phyloP scores from a whole-genome alignment of 208 protist genomes.

The Angomonas ambiguus region DNA sequence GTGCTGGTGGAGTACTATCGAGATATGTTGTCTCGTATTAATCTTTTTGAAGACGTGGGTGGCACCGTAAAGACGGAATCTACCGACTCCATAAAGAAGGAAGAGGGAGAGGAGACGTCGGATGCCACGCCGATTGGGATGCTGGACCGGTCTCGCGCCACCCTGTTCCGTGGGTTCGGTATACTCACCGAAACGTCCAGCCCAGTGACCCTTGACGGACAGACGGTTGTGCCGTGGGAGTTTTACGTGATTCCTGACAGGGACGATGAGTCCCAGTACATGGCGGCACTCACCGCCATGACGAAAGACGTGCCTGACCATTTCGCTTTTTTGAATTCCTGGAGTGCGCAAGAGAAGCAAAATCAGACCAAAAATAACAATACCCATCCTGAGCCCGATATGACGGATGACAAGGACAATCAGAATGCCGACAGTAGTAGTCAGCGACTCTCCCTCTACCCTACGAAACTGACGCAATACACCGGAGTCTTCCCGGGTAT shows the following conservation, averaged over 20 bases:
- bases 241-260: conserved; percentile 67
- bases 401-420: neutral
- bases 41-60: conserved; percentile 21
- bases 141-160: neutral
- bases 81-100: conserved; percentile 11
- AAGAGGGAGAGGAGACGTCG: neutral
- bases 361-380: neutral
- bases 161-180: conserved; percentile 43
- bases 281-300: conserved; percentile 43
- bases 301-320: conserved; percentile 16
- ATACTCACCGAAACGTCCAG: conserved; percentile 75
- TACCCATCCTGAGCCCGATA: neutral
- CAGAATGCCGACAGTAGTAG: conserved; percentile 1
- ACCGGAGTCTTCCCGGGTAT: conserved; percentile 82
- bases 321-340: conserved; percentile 9
- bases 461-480: conserved; percentile 43
- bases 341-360: neutral
- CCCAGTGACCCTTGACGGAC: conserved; percentile 21
- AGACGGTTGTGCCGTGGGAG: conserved; percentile 70
- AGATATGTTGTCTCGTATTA: conserved; percentile 57
- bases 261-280: conserved; percentile 56
- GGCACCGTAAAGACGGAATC: neutral
- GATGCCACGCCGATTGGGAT: neutral
- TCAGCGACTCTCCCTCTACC: conserved; percentile 64
- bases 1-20: conserved; percentile 60